Evolutionary conservation across 768 basidiomycete genomes (phyloP).

Genomic region (Xerocomellus amylosporus): DNA sequence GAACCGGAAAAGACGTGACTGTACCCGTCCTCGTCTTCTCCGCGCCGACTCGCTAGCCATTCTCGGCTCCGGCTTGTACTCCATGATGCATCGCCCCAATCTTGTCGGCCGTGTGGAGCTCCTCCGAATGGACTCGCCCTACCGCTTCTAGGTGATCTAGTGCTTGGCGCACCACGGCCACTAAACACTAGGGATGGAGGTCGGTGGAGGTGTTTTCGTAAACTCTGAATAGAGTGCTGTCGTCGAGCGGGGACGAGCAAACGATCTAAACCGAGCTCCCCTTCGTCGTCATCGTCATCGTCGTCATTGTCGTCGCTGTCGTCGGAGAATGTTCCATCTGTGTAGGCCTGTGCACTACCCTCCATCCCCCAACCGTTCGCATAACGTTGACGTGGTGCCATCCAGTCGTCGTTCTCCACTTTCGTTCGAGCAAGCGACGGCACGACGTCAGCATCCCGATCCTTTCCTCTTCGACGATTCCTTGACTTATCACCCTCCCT

Average conservation of each 20-base stretch:
- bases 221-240: constrained; percentile 70
- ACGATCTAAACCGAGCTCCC: constrained; percentile 62
- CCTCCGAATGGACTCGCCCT: constrained; percentile 16
- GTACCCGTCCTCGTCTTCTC: constrained; percentile 29
- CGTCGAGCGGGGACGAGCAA: constrained; percentile 69
- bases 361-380: constrained; percentile 33
- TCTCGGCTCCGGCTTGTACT: constrained; percentile 16
- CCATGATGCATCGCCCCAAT: constrained; percentile 26
- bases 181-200: constrained; percentile 3
- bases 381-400: constrained; percentile 34
- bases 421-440: constrained; percentile 62
- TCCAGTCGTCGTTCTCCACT: constrained; percentile 58
- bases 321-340: constrained; percentile 16
- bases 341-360: constrained; percentile 12
- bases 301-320: constrained; percentile 35
- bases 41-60: constrained; percentile 30
- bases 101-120: constrained; percentile 1
- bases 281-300: constrained; percentile 47
- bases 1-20: constrained; percentile 24
- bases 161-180: constrained; percentile 12
- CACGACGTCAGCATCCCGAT: constrained; percentile 39
- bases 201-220: constrained; percentile 57
- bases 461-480: constrained; percentile 27
- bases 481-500: constrained; percentile 14
- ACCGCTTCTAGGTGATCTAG: constrained; percentile 19